Percentiles rank a stretch among this genome's conserved stretches.
phyloP scores from a whole-genome alignment of 805 yeast species.

The Candida odintsovae region DNA sequence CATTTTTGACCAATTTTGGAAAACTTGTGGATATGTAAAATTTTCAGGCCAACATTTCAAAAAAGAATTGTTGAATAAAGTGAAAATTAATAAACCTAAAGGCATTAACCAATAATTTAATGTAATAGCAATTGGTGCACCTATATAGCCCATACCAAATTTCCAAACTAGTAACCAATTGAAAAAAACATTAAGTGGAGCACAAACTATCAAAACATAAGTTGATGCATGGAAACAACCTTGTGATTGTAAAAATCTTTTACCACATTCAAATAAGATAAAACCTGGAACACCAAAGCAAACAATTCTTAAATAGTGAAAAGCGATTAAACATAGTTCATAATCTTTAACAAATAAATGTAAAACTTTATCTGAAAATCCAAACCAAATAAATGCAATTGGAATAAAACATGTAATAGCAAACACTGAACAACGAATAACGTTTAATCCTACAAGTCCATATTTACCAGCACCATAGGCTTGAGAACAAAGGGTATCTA shows the following conservation, averaged over 20 bases:
- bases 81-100: conserved; percentile 44
- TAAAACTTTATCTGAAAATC: conserved; percentile 12
- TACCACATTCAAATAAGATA: conserved; percentile 72
- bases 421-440: conserved; percentile 56
- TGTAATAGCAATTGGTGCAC: conserved; percentile 71
- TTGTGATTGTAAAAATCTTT: conserved; percentile 80
- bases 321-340: conserved; percentile 34
- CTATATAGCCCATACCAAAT: conserved; percentile 63
- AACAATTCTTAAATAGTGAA: conserved; percentile 51
- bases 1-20: conserved; percentile 51
- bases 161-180: conserved; percentile 66
- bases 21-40: conserved; percentile 2
- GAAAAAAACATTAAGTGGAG: conserved; percentile 57
- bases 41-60: conserved; percentile 26
- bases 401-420: conserved; percentile 23
- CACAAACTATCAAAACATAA: conserved; percentile 52
- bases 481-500: conserved; percentile 81
- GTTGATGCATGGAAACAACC: conserved; percentile 84
- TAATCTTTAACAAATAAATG: conserved; percentile 17
- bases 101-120: conserved; percentile 59
- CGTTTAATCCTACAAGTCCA: conserved; percentile 64
- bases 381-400: conserved; percentile 19
- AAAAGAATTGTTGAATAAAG: conserved; percentile 42
- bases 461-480: conserved; percentile 79
- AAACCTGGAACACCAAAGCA: conserved; percentile 76